Evolutionary conservation across 495 filamentous ascomycete genomes (phyloP), one percentile per base, ranked within the genome.

Genomic region (Xylaria cubensis): DNA sequence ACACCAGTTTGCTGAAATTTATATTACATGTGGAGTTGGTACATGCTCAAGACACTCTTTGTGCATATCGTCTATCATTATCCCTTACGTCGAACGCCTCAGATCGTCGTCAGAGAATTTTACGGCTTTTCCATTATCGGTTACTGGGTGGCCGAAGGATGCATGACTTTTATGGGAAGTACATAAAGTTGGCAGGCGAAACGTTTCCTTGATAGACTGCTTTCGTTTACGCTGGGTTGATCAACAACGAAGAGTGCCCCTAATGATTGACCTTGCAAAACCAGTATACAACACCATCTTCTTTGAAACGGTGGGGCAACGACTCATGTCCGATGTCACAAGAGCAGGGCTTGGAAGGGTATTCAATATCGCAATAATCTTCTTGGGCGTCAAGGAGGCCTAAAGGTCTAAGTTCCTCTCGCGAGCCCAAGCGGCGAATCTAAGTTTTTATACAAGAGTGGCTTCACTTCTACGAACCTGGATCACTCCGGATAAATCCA

Each of bases 211-310:
- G 41, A 62, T n/a, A 12, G 19, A 39, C 7, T 69, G 19, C 26
- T 62, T 21, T 46, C 53, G 10, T 21, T 21, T 69, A 13, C 55
- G 55, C 41, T 69, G 67, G 39, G 3, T 29, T 29, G 4, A 32
- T 69, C n/a, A 62, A 69, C 41, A 39, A 53, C 17, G 3, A 59
- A 48, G 9, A 24, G 4, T 69, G 50, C 41, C 41, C 55, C 0
- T 62, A 3, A 69, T 69, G 67, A 0, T 69, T 2, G 21, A 69
- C 9, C 39, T 69, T 32, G 53, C 67, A 0, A 61, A 69, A 9
- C 67, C 21, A 7, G 15, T 61, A 8, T 61, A 61, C 55, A 32
- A 61, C 3, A 55, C 42, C 21, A 32, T 59, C 9, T 69, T 69
- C 39, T 42, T 58, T 12, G 53, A 69, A n/a, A 50, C 55, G n/a